Conservation (phyloP, 768 basidiomycete genomes). For the Russula foetens region DNA sequence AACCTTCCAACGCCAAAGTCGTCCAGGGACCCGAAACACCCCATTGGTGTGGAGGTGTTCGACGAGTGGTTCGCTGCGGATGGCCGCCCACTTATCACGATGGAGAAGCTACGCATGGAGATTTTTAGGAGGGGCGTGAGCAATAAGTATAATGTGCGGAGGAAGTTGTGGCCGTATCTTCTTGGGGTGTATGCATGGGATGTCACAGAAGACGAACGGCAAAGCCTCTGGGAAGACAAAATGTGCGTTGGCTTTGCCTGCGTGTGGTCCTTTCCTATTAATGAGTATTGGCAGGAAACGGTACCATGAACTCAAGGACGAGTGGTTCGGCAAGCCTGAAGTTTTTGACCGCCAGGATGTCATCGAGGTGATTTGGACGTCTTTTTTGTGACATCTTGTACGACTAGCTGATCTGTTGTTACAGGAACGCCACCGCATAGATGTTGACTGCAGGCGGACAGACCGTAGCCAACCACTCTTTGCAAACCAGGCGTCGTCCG, state of each 20-base stretch:
- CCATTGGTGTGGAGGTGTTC: constrained; percentile 70
- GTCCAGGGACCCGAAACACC: constrained; percentile 71
- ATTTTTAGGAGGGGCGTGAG: constrained; percentile 71
- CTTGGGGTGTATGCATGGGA: constrained; percentile 83
- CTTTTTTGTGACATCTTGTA: constrained; percentile 9
- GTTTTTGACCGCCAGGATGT: constrained; percentile 75
- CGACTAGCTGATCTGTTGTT: neutral
- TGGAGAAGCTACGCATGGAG: constrained; percentile 66
- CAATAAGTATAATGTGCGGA: constrained; percentile 46
- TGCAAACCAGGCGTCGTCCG: constrained; percentile 32
- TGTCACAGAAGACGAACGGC: constrained; percentile 51
- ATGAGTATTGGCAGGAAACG: constrained; percentile 37
- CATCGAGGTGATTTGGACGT: constrained; percentile 54
- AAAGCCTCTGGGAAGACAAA: constrained; percentile 53
- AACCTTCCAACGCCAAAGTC: constrained; percentile 78
- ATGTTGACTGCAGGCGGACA: constrained; percentile 95
- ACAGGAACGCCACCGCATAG: constrained; percentile 85
- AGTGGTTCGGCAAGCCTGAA: constrained; percentile 80
- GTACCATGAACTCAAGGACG: constrained; percentile 63
- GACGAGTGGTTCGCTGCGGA: constrained; percentile 67
- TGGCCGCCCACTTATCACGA: constrained; percentile 55
- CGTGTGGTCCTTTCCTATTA: neutral
- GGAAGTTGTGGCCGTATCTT: constrained; percentile 85
- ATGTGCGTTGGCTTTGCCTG: constrained; percentile 32
- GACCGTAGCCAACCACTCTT: constrained; percentile 93